These are phyloP conservation scores for Hanseniaspora occidentalis DNA, from an alignment of 805 yeast genomes.

Conservation along the genomic window DNA sequence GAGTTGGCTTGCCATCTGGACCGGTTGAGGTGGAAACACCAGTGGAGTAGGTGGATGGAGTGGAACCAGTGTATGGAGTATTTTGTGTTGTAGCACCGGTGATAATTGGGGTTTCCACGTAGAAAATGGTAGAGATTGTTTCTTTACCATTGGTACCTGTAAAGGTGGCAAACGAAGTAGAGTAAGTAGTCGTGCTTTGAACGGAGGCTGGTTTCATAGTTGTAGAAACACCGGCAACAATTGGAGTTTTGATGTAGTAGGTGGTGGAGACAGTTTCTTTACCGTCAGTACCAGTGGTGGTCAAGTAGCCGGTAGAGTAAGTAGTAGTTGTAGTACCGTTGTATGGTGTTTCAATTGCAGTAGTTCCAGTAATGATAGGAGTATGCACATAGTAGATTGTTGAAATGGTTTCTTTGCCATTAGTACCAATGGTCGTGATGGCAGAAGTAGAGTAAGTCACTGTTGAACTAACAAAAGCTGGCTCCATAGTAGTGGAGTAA, in stretches of 20 bases:
- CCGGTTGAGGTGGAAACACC: constrained; percentile 6
- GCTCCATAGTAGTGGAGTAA: constrained; percentile 8
- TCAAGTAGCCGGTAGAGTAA: constrained; percentile 3
- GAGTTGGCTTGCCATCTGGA: constrained; percentile 8
- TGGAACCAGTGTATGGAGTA: constrained; percentile 3
- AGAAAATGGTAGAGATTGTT: constrained; percentile 8
- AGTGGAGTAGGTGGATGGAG: neutral
- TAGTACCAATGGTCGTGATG: no score
- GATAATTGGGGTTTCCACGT: constrained; percentile 10
- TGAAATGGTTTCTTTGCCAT: no score
- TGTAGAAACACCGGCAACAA: neutral
- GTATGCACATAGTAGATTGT: constrained; percentile 4
- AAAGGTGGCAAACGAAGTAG: constrained; percentile 4
- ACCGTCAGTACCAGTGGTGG: constrained; percentile 7
- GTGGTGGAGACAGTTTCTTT: constrained; percentile 1
- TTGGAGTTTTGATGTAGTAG: constrained; percentile 5
- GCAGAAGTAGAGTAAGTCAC: no score
- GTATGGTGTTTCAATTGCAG: no score
- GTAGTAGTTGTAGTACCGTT: constrained; percentile 6
- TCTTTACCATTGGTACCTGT: constrained; percentile 8
- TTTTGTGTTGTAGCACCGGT: neutral
- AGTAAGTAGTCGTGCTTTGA: constrained; percentile 6
- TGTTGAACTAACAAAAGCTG: constrained; percentile 9
- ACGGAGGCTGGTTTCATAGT: constrained; percentile 6
- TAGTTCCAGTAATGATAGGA: constrained; percentile 3